Evolutionary conservation across 108 stramenopile species (phyloP).

Genomic region (Conticribra weissflogii): DNA sequence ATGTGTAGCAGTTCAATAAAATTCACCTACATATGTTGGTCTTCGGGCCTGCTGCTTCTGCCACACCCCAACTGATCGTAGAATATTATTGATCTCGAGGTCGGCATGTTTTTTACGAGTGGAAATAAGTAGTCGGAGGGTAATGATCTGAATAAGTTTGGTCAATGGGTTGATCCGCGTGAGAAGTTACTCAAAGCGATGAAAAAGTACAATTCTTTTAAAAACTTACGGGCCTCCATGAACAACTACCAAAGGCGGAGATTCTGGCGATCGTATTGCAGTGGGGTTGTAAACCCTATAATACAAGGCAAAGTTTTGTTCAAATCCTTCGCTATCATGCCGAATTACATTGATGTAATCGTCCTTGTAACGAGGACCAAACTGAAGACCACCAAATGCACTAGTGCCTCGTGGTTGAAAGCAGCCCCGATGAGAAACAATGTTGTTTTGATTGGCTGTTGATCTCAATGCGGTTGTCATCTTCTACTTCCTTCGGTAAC

Average conservation of each 20-base stretch:
- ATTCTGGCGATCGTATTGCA: slow-evolving; percentile 24
- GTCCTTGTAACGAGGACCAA: slow-evolving; percentile 39
- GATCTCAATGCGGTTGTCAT: slow-evolving; percentile 3
- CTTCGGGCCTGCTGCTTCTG: slow-evolving; percentile 31
- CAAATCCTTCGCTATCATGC: slow-evolving; percentile 1
- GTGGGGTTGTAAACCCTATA: slow-evolving; percentile 51
- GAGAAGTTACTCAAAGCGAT: no score
- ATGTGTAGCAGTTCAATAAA: no score
- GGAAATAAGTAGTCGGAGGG: slow-evolving; percentile 54
- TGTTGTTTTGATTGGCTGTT: not conserved
- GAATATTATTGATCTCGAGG: slow-evolving; percentile 47
- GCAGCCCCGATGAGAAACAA: not conserved
- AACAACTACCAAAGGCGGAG: slow-evolving; percentile 44
- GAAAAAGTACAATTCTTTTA: no score
- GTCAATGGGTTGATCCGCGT: no score
- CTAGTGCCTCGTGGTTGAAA: slow-evolving; percentile 6
- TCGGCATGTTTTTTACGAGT: slow-evolving; percentile 43
- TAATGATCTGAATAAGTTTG: slow-evolving; percentile 28
- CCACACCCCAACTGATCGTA: slow-evolving; percentile 61
- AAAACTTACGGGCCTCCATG: slow-evolving; percentile 56
- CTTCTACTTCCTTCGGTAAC: no score
- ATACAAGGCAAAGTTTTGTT: slow-evolving; percentile 18
- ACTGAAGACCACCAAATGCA: slow-evolving; percentile 21
- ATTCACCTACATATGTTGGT: slow-evolving; percentile 36
- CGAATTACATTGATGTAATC: slow-evolving; percentile 32